A percentile compares a stretch with the other conserved stretches of the same genome.
Conservation (phyloP, 1,284 basidiomycete genomes). For the Leccinum glutinopallens region DNA sequence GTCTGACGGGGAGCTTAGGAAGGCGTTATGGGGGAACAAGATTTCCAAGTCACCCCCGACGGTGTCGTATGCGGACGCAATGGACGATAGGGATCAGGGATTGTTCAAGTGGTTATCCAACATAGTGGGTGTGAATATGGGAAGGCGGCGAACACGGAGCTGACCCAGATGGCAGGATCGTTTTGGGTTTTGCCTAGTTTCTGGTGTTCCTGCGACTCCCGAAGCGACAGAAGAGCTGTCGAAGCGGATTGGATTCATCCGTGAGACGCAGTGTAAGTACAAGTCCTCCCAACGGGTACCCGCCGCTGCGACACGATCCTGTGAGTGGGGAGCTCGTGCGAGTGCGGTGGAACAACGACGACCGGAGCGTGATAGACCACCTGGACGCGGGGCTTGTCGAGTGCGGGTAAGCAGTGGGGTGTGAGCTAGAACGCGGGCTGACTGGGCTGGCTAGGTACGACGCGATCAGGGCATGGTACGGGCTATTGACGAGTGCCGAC, state of each 20-base stretch:
- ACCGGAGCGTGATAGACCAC: constrained; percentile 78
- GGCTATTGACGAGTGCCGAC: constrained; percentile 74
- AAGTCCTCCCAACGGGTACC: constrained; percentile 56
- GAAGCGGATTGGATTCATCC: constrained; percentile 82
- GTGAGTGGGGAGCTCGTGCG: constrained; percentile 67
- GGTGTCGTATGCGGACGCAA: constrained; percentile 75
- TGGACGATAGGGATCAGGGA: constrained; percentile 66
- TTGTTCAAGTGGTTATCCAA: constrained; percentile 83
- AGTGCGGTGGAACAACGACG: constrained; percentile 95
- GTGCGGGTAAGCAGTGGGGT: constrained; percentile 55
- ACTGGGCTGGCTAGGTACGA: constrained; percentile 62
- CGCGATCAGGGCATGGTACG: constrained; percentile 81
- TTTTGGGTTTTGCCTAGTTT: constrained; percentile 90
- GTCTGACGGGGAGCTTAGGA: constrained; percentile 44
- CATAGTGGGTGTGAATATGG: constrained; percentile 56
- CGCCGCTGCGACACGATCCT: constrained; percentile 70
- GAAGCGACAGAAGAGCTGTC: constrained; percentile 85
- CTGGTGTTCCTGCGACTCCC: constrained; percentile 78
- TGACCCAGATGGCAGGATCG: constrained; percentile 53
- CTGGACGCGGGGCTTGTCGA: constrained; percentile 63
- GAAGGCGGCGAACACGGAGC: not conserved
- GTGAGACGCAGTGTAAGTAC: constrained; percentile 85
- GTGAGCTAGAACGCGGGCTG: constrained; percentile 4
- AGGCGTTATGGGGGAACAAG: constrained; percentile 79
- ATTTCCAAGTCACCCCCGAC: constrained; percentile 80